A percentile compares a stretch with the other conserved stretches of the same genome.
Evolutionary conservation across 805 yeast species (phyloP).

Genomic region (Schizosaccharomyces pombe): DNA sequence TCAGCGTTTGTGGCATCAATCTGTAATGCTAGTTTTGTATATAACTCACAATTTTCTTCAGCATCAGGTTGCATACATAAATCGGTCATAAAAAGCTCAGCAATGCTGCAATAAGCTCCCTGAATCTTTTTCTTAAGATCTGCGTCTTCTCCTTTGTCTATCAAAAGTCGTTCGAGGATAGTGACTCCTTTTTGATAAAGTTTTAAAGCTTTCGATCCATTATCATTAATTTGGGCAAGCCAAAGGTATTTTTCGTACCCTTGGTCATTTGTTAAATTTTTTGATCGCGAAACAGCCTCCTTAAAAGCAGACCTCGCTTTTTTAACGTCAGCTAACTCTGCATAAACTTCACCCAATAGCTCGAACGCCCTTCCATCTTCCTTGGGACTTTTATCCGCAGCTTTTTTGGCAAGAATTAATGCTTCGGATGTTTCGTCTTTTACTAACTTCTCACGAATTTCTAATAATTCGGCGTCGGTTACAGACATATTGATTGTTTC

Average conservation of each 20-base stretch:
- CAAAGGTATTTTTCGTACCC: constrained; percentile 12
- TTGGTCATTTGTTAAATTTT: neutral
- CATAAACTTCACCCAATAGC: constrained; percentile 1
- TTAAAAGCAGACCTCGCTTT: neutral
- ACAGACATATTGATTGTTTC: neutral
- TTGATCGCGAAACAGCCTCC: neutral
- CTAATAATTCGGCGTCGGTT: neutral
- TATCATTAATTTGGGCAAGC: constrained; percentile 2
- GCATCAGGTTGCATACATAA: constrained; percentile 80
- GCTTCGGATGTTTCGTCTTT: neutral
- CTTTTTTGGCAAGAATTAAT: neutral
- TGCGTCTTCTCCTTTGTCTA: constrained; percentile 9
- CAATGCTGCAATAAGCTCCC: constrained; percentile 48
- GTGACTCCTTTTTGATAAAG: constrained; percentile 38
- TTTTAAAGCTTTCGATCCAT: constrained; percentile 51
- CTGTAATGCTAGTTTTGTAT: constrained; percentile 37
- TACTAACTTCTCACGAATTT: neutral
- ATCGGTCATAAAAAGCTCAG: constrained; percentile 91
- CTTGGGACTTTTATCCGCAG: neutral
- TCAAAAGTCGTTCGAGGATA: constrained; percentile 20
- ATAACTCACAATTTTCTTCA: constrained; percentile 47
- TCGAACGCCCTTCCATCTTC: neutral
- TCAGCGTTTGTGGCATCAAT: constrained; percentile 38
- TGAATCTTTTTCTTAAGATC: constrained; percentile 12
- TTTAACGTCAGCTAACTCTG: constrained; percentile 1